phyloP scores from a whole-genome alignment of 2,329 filamentous ascomycete species.

The Myrmaecium sp. region DNA sequence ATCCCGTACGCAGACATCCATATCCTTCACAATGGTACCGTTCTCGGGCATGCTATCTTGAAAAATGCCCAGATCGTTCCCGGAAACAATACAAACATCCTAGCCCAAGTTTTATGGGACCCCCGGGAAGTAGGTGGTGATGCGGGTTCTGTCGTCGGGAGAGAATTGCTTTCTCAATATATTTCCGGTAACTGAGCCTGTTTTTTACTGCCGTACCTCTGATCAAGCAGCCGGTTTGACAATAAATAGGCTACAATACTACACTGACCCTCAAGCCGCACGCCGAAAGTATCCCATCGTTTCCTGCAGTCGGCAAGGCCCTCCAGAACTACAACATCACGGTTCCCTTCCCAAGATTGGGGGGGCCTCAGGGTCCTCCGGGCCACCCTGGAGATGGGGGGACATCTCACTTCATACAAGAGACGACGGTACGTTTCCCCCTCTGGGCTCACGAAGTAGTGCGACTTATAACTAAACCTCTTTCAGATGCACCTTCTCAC shows the following conservation, averaged over 20 bases:
- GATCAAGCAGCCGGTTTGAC: slow-evolving; percentile 1
- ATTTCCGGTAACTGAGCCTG: slow-evolving; percentile 45
- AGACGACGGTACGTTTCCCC: slow-evolving; percentile 42
- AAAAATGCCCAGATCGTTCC: slow-evolving; percentile 44
- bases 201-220: background rate
- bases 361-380: slow-evolving; percentile 33
- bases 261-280: slow-evolving; percentile 60
- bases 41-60: slow-evolving; percentile 59
- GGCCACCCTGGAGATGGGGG: slow-evolving; percentile 20
- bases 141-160: slow-evolving; percentile 44
- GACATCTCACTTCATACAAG: slow-evolving; percentile 58
- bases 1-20: slow-evolving; percentile 71
- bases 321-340: slow-evolving; percentile 57
- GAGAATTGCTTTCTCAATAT: slow-evolving; percentile 66
- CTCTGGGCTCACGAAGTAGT: background rate
- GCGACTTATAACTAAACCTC: background rate
- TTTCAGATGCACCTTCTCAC: slow-evolving; percentile 58
- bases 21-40: slow-evolving; percentile 53
- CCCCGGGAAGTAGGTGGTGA: slow-evolving; percentile 46
- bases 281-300: slow-evolving; percentile 51
- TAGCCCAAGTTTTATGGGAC: slow-evolving; percentile 57
- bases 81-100: slow-evolving; percentile 56
- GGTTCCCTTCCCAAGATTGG: slow-evolving; percentile 51
- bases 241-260: slow-evolving; percentile 50
- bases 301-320: slow-evolving; percentile 55